Evolutionary conservation across 768 basidiomycete genomes (phyloP), one percentile per base, ranked within the genome.

Genomic region (Hydnomerulius pinastri): DNA sequence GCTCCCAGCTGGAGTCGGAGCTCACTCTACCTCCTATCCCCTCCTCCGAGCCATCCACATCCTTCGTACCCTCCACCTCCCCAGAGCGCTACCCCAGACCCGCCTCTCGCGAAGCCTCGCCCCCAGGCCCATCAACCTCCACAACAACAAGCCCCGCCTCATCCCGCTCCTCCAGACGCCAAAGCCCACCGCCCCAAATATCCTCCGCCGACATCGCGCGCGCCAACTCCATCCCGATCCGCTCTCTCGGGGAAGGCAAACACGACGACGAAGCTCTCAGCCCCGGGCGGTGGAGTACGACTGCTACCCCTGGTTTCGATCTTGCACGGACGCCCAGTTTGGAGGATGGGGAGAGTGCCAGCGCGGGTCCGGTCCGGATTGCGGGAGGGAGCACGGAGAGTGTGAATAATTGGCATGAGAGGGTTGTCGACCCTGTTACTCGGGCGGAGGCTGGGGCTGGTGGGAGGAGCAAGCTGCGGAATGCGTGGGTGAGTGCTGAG

Each of bases 271-370:
- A 60, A n/a, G 58, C 37, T 4, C 66, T 70, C 12, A 81, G 74
- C 15, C 81, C 83, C 23, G 83, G 80, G 2, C 75, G 73, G 35
- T 91, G 89, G 90, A 89, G 86, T 56, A 90, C 85, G 0, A 77
- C 79, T 11, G 87, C 88, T 4, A 90, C 90, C 0, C 88, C 90
- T 4, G 90, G 90, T 1, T 72, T 77, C 38, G 73, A 65, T 35
- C 45, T 60, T 15, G 39, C 54, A 39, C 46, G 48, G 46, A 38
- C 50, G 18, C 32, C 51, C 47, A 48, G 67, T 50, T 49, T 53
- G 54, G 73, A 40, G 0, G 45, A 56, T 27, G 53, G n/a, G 2
- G 48, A 42, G 8, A 59, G 51, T 45, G n/a, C n/a, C n/a, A n/a
- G n/a, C n/a, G n/a, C n/a, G n/a, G n/a, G n/a, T n/a, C n/a, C n/a